These are phyloP conservation scores for Saprolegnia parasitica DNA, from an alignment of 352 stramenopile species.

Conservation along the genomic window DNA sequence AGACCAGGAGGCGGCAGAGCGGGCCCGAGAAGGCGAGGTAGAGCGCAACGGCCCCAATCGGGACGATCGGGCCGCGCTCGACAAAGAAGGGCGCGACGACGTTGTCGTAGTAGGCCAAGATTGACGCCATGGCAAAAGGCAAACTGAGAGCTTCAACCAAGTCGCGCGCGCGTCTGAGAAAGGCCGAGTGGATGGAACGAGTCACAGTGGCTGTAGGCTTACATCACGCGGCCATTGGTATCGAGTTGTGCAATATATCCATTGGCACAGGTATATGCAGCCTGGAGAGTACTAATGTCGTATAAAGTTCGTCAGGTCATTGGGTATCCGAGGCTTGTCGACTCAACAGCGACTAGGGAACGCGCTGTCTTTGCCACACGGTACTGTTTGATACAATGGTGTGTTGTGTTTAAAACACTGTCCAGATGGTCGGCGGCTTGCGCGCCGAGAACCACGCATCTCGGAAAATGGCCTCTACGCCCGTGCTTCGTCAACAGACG, in stretches of 20 bases:
- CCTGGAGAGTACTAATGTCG: background rate
- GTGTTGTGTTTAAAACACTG: background rate
- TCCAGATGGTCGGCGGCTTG: too few species aligned
- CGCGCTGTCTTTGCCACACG: background rate
- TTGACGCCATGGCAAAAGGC: slow-evolving; percentile 4
- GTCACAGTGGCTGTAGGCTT: slow-evolving; percentile 6
- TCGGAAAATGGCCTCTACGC: too few species aligned
- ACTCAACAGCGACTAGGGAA: slow-evolving; percentile 10
- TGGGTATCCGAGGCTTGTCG: background rate
- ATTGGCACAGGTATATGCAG: background rate
- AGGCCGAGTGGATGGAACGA: slow-evolving; percentile 14
- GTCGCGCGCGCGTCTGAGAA: background rate
- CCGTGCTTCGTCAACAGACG: too few species aligned
- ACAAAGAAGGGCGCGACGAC: slow-evolving; percentile 24
- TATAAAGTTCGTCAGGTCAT: background rate
- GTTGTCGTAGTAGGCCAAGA: slow-evolving; percentile 19
- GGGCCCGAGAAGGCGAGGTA: slow-evolving; percentile 23
- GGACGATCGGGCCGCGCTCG: slow-evolving; percentile 9
- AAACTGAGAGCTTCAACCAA: slow-evolving; percentile 3
- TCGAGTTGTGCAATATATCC: background rate
- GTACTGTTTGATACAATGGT: too few species aligned
- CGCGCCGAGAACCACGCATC: too few species aligned
- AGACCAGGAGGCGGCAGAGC: slow-evolving; percentile 17
- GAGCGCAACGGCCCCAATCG: background rate
- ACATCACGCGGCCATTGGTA: background rate